A percentile compares a stretch with the other conserved stretches of the same genome.
These are phyloP conservation scores for Glutinoglossum americanum DNA, from an alignment of 495 filamentous ascomycete species.

Conservation along the genomic window DNA sequence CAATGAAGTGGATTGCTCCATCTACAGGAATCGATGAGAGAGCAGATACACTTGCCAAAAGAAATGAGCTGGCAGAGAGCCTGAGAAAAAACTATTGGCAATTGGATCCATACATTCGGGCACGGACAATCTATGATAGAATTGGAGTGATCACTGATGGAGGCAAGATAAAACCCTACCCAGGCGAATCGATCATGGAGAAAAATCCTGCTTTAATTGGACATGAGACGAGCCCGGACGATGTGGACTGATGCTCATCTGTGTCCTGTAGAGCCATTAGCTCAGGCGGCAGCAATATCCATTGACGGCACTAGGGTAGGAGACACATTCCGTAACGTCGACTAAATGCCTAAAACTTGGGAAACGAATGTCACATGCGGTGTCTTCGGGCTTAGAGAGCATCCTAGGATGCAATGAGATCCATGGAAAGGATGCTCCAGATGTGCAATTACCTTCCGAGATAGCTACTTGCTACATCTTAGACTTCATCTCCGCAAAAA, in stretches of 20 bases:
- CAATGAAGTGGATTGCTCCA: slow-evolving; percentile 43
- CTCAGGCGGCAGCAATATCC: not conserved
- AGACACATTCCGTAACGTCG: not conserved
- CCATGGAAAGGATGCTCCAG: not conserved
- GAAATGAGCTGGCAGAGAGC: slow-evolving; percentile 32
- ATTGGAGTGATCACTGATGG: slow-evolving; percentile 40
- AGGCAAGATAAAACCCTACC: slow-evolving; percentile 51
- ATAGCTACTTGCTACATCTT: slow-evolving; percentile 44
- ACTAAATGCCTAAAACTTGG: not conserved
- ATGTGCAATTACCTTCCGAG: not conserved
- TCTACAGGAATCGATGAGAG: slow-evolving; percentile 8
- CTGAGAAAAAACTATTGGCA: slow-evolving; percentile 66
- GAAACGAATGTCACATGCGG: not conserved
- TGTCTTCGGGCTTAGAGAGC: not conserved
- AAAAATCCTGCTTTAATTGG: slow-evolving; percentile 10
- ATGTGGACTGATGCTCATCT: slow-evolving; percentile 3
- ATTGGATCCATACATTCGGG: slow-evolving; percentile 42
- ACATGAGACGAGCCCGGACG: slow-evolving; percentile 8
- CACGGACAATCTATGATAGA: slow-evolving; percentile 54
- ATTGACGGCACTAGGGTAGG: not conserved
- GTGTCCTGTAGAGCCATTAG: not conserved
- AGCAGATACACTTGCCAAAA: slow-evolving; percentile 21
- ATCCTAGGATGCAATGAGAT: not conserved
- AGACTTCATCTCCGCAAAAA: slow-evolving; percentile 62
- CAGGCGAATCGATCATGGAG: slow-evolving; percentile 15